Base-by-base conservation (phyloP, 2,329 filamentous ascomycete genomes). In the Camptophora hylomeconis region DNA sequence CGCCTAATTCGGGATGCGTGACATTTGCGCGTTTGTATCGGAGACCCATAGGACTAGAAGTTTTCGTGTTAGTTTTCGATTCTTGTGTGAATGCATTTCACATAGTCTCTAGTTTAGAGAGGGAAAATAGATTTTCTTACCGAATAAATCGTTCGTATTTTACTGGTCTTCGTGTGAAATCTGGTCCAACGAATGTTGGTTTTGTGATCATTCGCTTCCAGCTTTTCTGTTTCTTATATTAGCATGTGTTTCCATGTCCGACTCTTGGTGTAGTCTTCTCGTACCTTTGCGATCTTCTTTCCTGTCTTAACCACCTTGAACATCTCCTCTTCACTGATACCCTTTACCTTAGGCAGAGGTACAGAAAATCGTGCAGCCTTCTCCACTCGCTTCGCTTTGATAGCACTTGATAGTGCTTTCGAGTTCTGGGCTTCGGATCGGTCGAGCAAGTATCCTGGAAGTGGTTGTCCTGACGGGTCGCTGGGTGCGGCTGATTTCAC, bases 291-390 rank as follows among this genome's bases (percentile, higher is more conserved):
- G 2, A 77, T 83, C 68, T 93, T 94, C 72, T 92, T 92, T 47
- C 89, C 87, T 17, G 87, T 95, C 63, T 84, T 84, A 49, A 95
- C 75, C 9, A 93, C 86, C 60, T 82, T 87, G 67, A 95, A 95
- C 79, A 94, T 87, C 63, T 93, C 87, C 66, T 92, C 83, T 63
- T 95, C 87, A 43, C 72, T 75, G 45, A 95, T 94, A 40, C 83
- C 87, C 48, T 81, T 73, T 24, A 95, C 89, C 61, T 93, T 94
- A 19, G 89, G 89, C 49, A 98, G 57, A 2, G 89, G 89, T 20
- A 95, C 89, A 17, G 70, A 72, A 54, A 94, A 95, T 52, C 87
- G 81, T 28, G 89, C 89, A 5, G 86, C 83, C 69, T 94, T 93
- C 57, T 93, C 92, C 39, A 70, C 70, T 21, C 89, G 70, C 68